Evolutionary conservation across 2,329 filamentous ascomycete genomes (phyloP).

Genomic region (Botryotinia convoluta): DNA sequence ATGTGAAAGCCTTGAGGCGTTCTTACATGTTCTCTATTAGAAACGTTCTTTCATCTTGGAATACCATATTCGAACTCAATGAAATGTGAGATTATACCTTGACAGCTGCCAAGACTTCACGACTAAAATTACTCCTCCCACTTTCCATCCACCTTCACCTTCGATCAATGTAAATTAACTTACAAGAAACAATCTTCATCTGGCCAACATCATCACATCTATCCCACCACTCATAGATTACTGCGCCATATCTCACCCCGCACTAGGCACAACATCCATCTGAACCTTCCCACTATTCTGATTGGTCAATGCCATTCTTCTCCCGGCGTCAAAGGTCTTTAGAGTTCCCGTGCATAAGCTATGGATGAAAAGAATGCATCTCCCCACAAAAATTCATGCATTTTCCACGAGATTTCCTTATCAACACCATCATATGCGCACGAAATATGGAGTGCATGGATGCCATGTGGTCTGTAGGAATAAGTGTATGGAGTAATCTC

Average conservation of each 20-base stretch:
- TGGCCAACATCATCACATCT: neutral
- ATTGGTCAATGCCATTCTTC: neutral
- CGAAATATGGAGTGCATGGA: neutral
- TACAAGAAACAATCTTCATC: neutral
- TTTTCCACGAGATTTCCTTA: neutral
- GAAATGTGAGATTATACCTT: neutral
- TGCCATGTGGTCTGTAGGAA: slow-evolving; percentile 4
- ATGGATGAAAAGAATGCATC: neutral
- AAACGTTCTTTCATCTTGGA: too few relatives aligned
- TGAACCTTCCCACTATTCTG: neutral
- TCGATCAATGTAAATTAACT: neutral
- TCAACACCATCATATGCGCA: neutral
- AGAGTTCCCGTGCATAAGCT: neutral
- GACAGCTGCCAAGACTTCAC: neutral
- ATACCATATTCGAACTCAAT: neutral
- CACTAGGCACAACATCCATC: neutral
- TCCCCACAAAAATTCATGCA: neutral
- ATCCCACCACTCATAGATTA: neutral
- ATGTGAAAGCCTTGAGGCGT: neutral
- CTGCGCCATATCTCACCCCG: neutral
- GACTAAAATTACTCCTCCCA: neutral
- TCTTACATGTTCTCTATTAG: neutral
- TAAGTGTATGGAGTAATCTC: neutral
- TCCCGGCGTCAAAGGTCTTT: neutral
- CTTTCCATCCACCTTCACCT: neutral